Percentiles rank a stretch among this genome's conserved stretches.
Evolutionary conservation across 176 grass and related monocot species (phyloP).

Genomic region (Pharus latifolius): DNA sequence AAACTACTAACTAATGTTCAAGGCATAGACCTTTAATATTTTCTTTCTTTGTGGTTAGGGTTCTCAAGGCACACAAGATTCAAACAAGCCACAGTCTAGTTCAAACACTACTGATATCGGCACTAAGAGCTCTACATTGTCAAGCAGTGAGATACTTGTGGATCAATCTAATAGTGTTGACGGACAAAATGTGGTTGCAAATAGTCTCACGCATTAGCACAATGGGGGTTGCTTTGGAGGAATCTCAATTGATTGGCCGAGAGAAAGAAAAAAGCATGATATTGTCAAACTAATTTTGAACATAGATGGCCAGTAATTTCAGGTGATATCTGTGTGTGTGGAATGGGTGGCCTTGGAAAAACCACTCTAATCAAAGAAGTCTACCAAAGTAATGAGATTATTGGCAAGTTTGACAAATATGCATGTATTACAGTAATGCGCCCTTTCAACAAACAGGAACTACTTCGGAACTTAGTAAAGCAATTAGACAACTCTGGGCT

Average conservation of each 20-base stretch:
- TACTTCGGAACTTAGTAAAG: not conserved
- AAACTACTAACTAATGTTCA: too few species aligned
- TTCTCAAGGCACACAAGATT: not conserved
- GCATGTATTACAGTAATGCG: not conserved
- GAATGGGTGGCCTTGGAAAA: constrained; percentile 23
- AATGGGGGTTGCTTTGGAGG: not conserved
- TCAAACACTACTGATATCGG: not conserved
- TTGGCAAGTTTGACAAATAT: not conserved
- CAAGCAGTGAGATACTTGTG: not conserved
- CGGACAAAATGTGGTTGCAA: too few species aligned
- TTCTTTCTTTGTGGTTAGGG: not conserved
- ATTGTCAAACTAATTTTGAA: not conserved
- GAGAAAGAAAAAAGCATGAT: not conserved
- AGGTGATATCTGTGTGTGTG: constrained; percentile 15
- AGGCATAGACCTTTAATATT: too few species aligned
- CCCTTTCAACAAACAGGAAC: not conserved
- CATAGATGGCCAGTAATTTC: fast-evolving
- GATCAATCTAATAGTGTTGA: not conserved
- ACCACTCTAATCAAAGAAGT: constrained; percentile 11
- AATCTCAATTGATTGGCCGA: not conserved
- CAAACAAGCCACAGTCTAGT: not conserved
- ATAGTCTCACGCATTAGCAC: too few species aligned
- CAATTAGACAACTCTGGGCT: too few species aligned
- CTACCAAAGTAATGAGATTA: not conserved
- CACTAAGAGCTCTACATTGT: not conserved